Percentiles rank a stretch among this genome's conserved stretches.
Conservation (phyloP, 257 asterid genomes). For the Pogostemon cablin region DNA sequence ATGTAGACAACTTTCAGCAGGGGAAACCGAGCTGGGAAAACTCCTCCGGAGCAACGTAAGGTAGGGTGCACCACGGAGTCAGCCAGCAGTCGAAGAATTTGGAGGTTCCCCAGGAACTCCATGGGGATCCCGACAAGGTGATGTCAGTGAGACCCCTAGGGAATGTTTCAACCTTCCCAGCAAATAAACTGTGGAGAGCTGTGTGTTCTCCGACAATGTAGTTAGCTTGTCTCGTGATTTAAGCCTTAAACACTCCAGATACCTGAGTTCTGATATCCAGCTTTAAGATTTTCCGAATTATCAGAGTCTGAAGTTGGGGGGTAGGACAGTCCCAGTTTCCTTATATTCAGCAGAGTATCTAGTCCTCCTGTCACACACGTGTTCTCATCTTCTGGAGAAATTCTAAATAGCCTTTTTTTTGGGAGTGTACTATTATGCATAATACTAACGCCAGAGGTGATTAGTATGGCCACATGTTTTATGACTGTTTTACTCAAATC, state of each 20-base stretch:
- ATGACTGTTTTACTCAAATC: too few relatives aligned
- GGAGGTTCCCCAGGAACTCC: constrained; percentile 25
- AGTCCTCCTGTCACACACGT: constrained; percentile 25
- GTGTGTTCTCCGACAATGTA: neutral
- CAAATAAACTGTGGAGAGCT: constrained; percentile 35
- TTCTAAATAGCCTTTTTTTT: neutral
- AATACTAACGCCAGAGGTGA: too few relatives aligned
- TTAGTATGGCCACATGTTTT: too few relatives aligned
- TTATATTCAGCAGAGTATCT: constrained; percentile 16
- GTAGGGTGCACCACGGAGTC: neutral
- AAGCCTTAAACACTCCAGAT: constrained; percentile 34
- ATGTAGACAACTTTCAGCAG: constrained; percentile 27
- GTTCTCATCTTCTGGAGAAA: constrained; percentile 29
- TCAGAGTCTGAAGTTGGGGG: constrained; percentile 8
- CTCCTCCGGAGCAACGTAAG: constrained; percentile 18
- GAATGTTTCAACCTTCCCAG: constrained; percentile 33
- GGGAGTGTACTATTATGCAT: too few relatives aligned
- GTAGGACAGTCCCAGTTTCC: constrained; percentile 39
- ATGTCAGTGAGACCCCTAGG: constrained; percentile 27
- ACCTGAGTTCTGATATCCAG: constrained; percentile 28
- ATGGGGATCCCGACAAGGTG: constrained; percentile 39
- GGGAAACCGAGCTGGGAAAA: too few relatives aligned
- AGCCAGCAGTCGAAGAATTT: constrained; percentile 30
- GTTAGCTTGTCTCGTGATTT: constrained; percentile 28
- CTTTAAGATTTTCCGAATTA: neutral